Percentiles rank a stretch among this genome's conserved stretches.
Conservation (phyloP, 169 alveolate species). For the Plasmodium falciparum region DNA sequence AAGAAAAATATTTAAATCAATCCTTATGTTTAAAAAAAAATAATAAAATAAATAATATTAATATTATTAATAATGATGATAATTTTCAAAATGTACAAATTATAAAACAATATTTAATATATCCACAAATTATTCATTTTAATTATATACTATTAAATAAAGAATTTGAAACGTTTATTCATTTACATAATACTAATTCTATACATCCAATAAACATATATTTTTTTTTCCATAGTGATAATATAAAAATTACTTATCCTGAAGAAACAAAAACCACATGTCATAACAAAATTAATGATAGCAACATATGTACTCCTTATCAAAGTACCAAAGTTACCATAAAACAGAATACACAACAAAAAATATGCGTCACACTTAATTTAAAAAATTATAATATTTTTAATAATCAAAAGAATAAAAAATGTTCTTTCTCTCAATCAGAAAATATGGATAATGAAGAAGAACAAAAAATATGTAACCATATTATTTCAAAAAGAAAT, state of each 20-base stretch:
- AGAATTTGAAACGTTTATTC: conserved; percentile 13
- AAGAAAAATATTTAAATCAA: not conserved
- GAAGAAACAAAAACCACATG: too few species aligned
- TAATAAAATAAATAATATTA: too few species aligned
- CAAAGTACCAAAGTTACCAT: not conserved
- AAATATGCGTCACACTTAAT: not conserved
- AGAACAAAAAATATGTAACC: too few species aligned
- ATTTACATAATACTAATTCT: conserved; percentile 11
- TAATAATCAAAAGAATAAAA: not conserved
- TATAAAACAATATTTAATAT: conserved; percentile 30
- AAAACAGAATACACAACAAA: not conserved
- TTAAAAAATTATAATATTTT: not conserved
- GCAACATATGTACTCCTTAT: too few species aligned
- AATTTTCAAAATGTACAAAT: not conserved
- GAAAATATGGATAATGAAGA: too few species aligned
- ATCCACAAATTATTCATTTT: conserved; percentile 23
- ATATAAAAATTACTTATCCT: conserved; percentile 4
- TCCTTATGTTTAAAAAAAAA: too few species aligned
- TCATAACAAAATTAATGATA: too few species aligned
- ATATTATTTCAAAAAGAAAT: too few species aligned
- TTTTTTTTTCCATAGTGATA: conserved; percentile 14
- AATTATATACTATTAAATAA: conserved; percentile 18
- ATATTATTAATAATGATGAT: not conserved
- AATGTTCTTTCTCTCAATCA: too few species aligned
- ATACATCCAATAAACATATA: conserved; percentile 13